Evolutionary conservation across 2,329 filamentous ascomycete genomes (phyloP), one percentile per base, ranked within the genome.

Genomic region (Scytalidium lignicola): DNA sequence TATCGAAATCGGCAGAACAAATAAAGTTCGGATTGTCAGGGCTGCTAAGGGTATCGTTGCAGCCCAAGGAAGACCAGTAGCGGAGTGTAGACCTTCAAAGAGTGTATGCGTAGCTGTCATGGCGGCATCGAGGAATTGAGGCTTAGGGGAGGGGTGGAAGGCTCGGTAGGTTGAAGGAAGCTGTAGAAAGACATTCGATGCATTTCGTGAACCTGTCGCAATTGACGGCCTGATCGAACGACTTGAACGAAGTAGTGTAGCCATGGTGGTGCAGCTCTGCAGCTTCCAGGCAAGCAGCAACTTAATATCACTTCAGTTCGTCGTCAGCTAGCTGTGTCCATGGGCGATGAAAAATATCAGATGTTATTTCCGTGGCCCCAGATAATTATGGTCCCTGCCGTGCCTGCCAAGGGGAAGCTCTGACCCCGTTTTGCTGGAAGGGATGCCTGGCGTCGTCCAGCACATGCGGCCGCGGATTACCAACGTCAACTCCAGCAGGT

Each of bases 41-140:
- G 79, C 79, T 3, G 76, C 70, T 47, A 80, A 62, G 3, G 79
- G 79, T 40, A 83, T 72, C 18, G 75, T 73, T 12, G 69, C 66
- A 7, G 65, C 74, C 79, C 79, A 83, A 48, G 78, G 70, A 2
- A 82, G 65, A 41, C 70, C 66, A 15, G 68, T 71, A 39, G 68
- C 10, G 19, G 61, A 61, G 58, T 82, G 76, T 66, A 90, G 57
- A 21, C 67, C 56, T 48, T 74, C 66, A 47, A 80, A 67, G 50
- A 75, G 59, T 44, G 64, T 62, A 54, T 76, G 71, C 2, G 75
- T 70, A 23, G 67, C 58, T 41, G 67, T 62, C 42, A 78, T 57
- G 39, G 70, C 57, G 47, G 70, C 62, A 52, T 73, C 69, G 53
- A 76, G 56, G 50, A 71, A 65, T 41, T 65, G 66, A 12, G 64